Base-by-base conservation (phyloP, 306 rosid species). In the Sphenostylis stenocarpa region DNA sequence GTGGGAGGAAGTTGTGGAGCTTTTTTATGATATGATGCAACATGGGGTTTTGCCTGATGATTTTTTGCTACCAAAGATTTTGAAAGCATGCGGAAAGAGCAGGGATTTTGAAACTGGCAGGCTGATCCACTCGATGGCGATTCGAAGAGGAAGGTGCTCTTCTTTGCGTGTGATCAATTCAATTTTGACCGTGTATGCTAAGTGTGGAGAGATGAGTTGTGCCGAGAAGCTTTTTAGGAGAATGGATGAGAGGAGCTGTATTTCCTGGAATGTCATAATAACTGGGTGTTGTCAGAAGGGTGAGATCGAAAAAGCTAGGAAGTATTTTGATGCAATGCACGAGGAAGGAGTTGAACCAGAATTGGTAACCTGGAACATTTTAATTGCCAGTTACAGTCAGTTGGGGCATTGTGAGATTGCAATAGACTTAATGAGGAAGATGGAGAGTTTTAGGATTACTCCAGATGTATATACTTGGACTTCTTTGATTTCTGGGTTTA, bases 401-500 rank as follows among this genome's bases (percentile, higher is more conserved):
- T 81, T 81, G 26, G 97, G 98, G 70, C 77, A 76, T 34, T 84
- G 90, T 66, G 91, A 90, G 75, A 77, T 81, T 64, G 97, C 96
- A 2, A 77, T 86, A 84, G 89, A 87, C 56, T 77, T 95, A 84
- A 85, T 92, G 96, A 92, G 84, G 87, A 91, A 84, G 86, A 95
- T 95, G 98, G 91, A 81, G 77, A 86, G 80, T 83, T 36, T 66
- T 75, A 92, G 96, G 77, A 66, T 89, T 43, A 60, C 69, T 62
- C 96, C 98, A 34, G 98, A 95, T 81, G 97, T 95, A 49, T 92
- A 87, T 83, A 92, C 97, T 76, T 95, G 98, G 98, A 92, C 98
- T 77, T 85, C 96, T 20, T 84, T 95, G 92, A 87, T 95, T 76
- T 95, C 97, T 4, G 97, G 98, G 81, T 90, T 90, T 89, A 76